These are phyloP conservation scores for Eleusine indica DNA, from an alignment of 176 grass and related monocot species.

Conservation along the genomic window DNA sequence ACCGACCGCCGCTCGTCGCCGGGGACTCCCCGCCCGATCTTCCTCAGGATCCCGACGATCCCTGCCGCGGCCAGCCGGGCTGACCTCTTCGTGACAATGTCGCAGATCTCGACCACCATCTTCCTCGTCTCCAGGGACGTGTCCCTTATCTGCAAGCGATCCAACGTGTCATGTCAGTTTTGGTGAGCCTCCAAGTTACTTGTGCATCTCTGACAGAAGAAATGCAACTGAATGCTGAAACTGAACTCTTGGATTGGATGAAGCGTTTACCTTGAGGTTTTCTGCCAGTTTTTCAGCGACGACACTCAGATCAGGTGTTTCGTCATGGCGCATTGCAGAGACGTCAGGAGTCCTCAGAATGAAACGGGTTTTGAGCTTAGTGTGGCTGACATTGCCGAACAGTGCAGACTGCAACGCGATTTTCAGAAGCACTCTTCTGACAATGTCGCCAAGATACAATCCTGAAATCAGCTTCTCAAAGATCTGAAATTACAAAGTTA, in stretches of 20 bases:
- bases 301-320: conserved; percentile 54
- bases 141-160: conserved; percentile 33
- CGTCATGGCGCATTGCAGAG: conserved; percentile 61
- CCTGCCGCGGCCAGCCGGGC: conserved; percentile 78
- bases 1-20: conserved; percentile 53
- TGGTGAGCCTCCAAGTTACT: neutral
- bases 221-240: neutral
- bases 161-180: neutral
- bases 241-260: neutral
- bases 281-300: conserved; percentile 55
- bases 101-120: conserved; percentile 69
- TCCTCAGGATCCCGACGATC: conserved; percentile 79
- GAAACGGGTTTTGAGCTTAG: conserved; percentile 64
- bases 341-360: conserved; percentile 63
- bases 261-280: conserved; percentile 34
- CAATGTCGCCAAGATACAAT: conserved; percentile 85
- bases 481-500: conserved; percentile 33
- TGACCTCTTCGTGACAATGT: conserved; percentile 68
- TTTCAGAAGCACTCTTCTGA: conserved; percentile 80
- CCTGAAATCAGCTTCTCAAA: conserved; percentile 88
- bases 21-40: conserved; percentile 55
- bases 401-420: conserved; percentile 49
- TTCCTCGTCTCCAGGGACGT: conserved; percentile 64
- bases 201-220: neutral
- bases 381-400: conserved; percentile 54